Evolutionary conservation across 371 early-diverging fungal species (phyloP), one percentile per base, ranked within the genome.

Genomic region (Mucor lusitanicus): DNA sequence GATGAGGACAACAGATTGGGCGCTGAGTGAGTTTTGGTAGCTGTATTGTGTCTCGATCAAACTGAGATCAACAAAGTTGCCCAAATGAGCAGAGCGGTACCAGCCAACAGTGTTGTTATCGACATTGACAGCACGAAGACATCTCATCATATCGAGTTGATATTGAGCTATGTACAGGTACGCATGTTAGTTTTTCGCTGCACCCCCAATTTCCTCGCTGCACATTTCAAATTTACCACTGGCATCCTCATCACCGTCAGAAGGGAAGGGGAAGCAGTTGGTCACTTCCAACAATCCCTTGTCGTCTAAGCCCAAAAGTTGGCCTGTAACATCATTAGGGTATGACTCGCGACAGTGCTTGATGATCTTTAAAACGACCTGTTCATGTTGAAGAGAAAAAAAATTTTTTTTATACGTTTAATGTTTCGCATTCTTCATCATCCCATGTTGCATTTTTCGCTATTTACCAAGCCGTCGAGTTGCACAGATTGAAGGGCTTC

Each of bases 21-120:
- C 81, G 68, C 83, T 87, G 72, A 94, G 85, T n/a, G 91, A 89
- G 74, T 88, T 88, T 84, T 97, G 97, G 79, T 94, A 95, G 75
- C 90, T 90, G 76, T 85, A 90, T 80, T 95, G 96, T 35, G 92
- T 92, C 61, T 97, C 96, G 75, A 98, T 88, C 79, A 96, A 84
- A 60, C 88, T 90, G 77, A 91, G 89, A 84, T 93, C 92, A 87
- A 97, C 90, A 80, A 96, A 96, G 71, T 91, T 89, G 65, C 94
- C 94, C 76, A 95, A 79, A 69, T 91, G 87, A 50, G 95, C 89
- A 32, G 95, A 94, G 76, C 94, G 92, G 78, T 97, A 98, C 95
- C 98, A 96, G n/a, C 99, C 99, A 39, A 97, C 97, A 39, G 94
- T 90, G 86, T 95, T 95, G 77, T 94, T 92, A 75, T 98, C 99